phyloP scores from a whole-genome alignment of 495 filamentous ascomycete species.

The Neurospora sp. region DNA sequence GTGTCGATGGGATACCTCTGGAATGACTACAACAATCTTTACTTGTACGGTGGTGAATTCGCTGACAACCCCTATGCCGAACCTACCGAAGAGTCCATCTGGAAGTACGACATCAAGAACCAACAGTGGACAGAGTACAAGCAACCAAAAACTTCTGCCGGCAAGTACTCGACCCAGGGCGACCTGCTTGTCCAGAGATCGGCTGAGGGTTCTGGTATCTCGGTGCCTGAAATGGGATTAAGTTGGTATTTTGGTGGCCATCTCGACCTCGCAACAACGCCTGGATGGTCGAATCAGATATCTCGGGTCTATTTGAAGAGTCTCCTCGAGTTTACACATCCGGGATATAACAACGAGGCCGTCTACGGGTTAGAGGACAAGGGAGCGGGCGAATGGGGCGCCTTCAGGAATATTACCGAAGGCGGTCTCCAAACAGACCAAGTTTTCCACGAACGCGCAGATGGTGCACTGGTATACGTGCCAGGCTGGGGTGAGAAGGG shows the following conservation, averaged over 20 bases:
- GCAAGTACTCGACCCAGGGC: conserved; percentile 45
- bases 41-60: conserved; percentile 62
- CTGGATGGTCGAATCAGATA: conserved; percentile 56
- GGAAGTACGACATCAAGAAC: conserved; percentile 53
- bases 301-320: conserved; percentile 58
- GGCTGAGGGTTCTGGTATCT: conserved; percentile 62
- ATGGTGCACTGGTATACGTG: conserved; percentile 59
- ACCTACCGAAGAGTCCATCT: conserved; percentile 47
- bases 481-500: conserved; percentile 62
- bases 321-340: conserved; percentile 64
- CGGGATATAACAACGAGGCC: conserved; percentile 49
- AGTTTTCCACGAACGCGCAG: conserved; percentile 59
- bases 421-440: conserved; percentile 53
- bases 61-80: conserved; percentile 44
- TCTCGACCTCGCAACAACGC: conserved; percentile 54
- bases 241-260: conserved; percentile 74
- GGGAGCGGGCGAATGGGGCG: conserved; percentile 44
- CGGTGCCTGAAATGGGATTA: conserved; percentile 53
- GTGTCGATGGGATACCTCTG: conserved; percentile 64
- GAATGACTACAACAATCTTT: conserved; percentile 56
- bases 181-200: conserved; percentile 47
- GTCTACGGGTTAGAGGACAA: conserved; percentile 39
- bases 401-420: conserved; percentile 60
- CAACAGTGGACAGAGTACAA: conserved; percentile 51
- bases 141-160: conserved; percentile 44